These are phyloP conservation scores for Pythium aphanidermatum DNA, from an alignment of 352 stramenopile genomes.

Conservation along the genomic window DNA sequence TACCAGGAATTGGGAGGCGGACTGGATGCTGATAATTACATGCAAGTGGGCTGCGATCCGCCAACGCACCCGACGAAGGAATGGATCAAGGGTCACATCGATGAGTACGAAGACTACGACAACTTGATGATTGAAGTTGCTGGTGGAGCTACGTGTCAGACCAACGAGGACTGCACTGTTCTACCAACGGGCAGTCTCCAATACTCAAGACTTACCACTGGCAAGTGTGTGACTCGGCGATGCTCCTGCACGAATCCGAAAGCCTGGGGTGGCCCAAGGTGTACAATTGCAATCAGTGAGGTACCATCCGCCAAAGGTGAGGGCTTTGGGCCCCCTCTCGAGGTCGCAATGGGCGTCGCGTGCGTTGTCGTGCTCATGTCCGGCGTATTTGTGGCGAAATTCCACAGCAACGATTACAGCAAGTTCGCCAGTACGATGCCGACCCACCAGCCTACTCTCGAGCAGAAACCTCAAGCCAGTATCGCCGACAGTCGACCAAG, in stretches of 20 bases:
- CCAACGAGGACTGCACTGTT: conserved; percentile 55
- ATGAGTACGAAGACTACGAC: conserved; percentile 48
- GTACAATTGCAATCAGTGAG: conserved; percentile 18
- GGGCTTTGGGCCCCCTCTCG: conserved; percentile 9
- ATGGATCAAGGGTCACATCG: conserved; percentile 60
- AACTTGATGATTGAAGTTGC: conserved; percentile 50
- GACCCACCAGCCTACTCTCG: too few species aligned
- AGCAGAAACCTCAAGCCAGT: too few species aligned
- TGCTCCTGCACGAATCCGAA: conserved; percentile 37
- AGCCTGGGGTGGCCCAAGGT: conserved; percentile 43
- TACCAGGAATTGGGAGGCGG: conserved; percentile 44
- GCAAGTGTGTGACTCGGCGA: conserved; percentile 39
- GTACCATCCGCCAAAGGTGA: background rate
- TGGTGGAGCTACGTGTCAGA: conserved; percentile 42
- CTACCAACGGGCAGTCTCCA: conserved; percentile 19
- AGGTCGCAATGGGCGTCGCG: background rate
- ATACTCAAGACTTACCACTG: conserved; percentile 27
- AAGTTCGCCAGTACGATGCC: too few species aligned
- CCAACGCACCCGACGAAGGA: conserved; percentile 46
- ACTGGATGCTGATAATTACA: conserved; percentile 29
- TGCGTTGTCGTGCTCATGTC: conserved; percentile 4
- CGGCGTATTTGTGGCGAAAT: too few species aligned
- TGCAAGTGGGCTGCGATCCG: conserved; percentile 55
- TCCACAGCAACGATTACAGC: too few species aligned
- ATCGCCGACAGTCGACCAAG: too few species aligned